These are phyloP conservation scores for Antrodiella citrinella DNA, from an alignment of 768 basidiomycete genomes.

Conservation along the genomic window DNA sequence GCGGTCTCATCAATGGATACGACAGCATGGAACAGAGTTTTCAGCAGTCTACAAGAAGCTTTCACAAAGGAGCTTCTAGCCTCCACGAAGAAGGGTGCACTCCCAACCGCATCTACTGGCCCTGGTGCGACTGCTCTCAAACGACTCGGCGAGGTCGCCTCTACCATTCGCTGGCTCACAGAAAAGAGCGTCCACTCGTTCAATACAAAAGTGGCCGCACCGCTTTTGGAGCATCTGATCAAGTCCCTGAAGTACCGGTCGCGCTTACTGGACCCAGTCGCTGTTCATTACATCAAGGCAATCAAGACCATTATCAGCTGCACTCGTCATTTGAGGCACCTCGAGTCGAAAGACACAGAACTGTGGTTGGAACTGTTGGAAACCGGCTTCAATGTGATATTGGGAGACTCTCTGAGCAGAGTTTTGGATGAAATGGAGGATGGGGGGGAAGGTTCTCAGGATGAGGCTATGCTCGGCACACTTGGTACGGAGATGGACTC, in stretches of 20 bases:
- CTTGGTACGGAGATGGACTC: constrained; percentile 24
- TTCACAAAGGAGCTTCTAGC: constrained; percentile 56
- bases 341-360: constrained; percentile 60
- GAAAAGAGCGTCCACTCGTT: constrained; percentile 53
- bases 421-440: constrained; percentile 20
- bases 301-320: constrained; percentile 58
- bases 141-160: constrained; percentile 60
- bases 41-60: constrained; percentile 62
- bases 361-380: constrained; percentile 64
- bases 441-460: constrained; percentile 19
- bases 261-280: constrained; percentile 51
- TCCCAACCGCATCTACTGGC: constrained; percentile 28
- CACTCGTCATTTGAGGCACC: constrained; percentile 43
- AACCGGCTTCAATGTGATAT: constrained; percentile 68
- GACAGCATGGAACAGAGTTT: constrained; percentile 55
- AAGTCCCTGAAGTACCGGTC: constrained; percentile 48
- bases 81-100: constrained; percentile 32
- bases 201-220: constrained; percentile 44
- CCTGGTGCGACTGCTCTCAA: constrained; percentile 30
- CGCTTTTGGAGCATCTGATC: constrained; percentile 57
- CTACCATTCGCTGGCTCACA: constrained; percentile 63
- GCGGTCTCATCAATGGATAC: constrained; percentile 30
- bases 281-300: constrained; percentile 76
- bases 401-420: constrained; percentile 47
- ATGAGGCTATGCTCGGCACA: constrained; percentile 14